phyloP scores from a whole-genome alignment of 2,329 filamentous ascomycete species.

The Aciculosporium take region DNA sequence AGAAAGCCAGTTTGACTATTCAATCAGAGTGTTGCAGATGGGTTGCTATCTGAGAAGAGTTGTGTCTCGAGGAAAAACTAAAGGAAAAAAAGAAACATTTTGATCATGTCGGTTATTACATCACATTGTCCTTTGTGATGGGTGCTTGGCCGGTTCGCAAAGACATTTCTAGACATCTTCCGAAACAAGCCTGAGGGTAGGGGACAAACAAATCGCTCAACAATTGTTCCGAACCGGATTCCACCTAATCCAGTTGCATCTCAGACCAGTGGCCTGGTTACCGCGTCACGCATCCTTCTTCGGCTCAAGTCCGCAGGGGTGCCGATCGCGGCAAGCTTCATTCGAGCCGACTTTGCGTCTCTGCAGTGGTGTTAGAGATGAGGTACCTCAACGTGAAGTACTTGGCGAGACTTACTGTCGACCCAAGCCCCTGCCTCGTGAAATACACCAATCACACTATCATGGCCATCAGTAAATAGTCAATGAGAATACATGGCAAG shows the following conservation, averaged over 20 bases:
- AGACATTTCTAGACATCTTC: neutral
- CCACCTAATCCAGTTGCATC: neutral
- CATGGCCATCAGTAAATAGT: slow-evolving; percentile 15
- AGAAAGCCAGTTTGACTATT: too few species aligned
- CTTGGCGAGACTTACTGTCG: slow-evolving; percentile 11
- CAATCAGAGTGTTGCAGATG: too few species aligned
- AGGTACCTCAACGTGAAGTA: neutral
- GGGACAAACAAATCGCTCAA: neutral
- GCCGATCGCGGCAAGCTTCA: neutral
- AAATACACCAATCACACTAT: slow-evolving; percentile 31
- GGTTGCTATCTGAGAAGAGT: slow-evolving; percentile 2
- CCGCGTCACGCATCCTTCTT: slow-evolving; percentile 7
- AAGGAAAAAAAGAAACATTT: neutral
- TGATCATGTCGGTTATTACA: slow-evolving; percentile 3
- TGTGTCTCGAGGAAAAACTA: slow-evolving; percentile 1
- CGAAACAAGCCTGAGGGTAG: too few species aligned
- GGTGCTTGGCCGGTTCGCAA: neutral
- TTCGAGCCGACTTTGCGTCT: slow-evolving; percentile 1
- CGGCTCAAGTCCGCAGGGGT: slow-evolving; percentile 4
- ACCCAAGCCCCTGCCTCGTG: slow-evolving; percentile 19
- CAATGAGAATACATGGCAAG: neutral
- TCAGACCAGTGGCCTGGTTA: slow-evolving; percentile 6
- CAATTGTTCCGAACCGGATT: too few species aligned
- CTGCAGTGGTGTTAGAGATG: neutral
- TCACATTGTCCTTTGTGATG: neutral